Evolutionary conservation across 306 rosid genomes (phyloP), one percentile per base, ranked within the genome.

Genomic region (Vigna unguiculata): DNA sequence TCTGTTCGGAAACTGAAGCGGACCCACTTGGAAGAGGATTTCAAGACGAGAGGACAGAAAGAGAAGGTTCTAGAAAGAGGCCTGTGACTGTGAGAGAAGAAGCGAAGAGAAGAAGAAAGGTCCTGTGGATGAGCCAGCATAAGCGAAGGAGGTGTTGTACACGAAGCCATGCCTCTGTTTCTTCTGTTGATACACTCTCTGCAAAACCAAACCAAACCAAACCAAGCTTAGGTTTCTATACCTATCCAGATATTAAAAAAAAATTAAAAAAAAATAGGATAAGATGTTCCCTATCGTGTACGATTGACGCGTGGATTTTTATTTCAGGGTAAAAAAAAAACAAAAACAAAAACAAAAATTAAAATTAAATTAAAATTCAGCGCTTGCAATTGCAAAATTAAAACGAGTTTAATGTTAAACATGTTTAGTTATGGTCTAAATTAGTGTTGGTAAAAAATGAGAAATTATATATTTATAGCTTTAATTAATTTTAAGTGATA

Each of bases 41-140:
- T 83, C 7, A 72, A 13, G 7, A 82, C 70, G 17, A 91, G 86
- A 9, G 92, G 89, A 62, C 16, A 75, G 47, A 85, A 70, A 9
- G 83, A 81, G 65, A 86, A 75, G 6, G 87, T 19, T 79, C 83
- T 64, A 19, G 80, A 86, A 15, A 84, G 71, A 0, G 87, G 86
- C n/a, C 83, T 85, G 38, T 10, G 82, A 81, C 49, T 40, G 43
- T 10, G 82, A 81, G 60, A 40, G 87, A 89, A 81, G 83, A 83
- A 85, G 20, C 88, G 80, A 48, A 80, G 69, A 1, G 98, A 86
- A 25, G 91, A 81, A 71, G 85, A 45, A 28, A 82, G 72, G 49
- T 95, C 90, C 68, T 85, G 86, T 14, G 91, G 60, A 69, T 79
- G 85, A 0, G 95, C 69, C 21, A 92, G 84, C 89, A 90, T 88